Evolutionary conservation across 2,329 filamentous ascomycete species (phyloP), one percentile per base, ranked within the genome.

Genomic region (Ophiocordyceps camponoti-floridani): DNA sequence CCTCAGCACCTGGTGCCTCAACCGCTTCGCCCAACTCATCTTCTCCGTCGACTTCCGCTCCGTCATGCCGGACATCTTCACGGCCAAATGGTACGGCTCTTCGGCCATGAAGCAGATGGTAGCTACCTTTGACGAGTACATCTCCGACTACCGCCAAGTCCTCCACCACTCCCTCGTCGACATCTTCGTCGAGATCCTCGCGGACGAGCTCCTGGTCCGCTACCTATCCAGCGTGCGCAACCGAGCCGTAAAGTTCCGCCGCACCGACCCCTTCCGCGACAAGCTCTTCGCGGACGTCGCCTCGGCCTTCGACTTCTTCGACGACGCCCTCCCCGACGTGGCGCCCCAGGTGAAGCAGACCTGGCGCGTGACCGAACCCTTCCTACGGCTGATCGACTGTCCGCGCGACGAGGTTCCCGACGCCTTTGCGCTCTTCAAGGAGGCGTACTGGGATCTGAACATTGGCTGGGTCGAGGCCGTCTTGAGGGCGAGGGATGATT

Each of bases 381-480:
- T 98, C 56, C 70, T 93, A 18, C 72, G 77, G 42, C 65, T 98
- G 47, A 69, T 98, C n/a, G 77, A 78, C 4, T 77, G 81, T 28
- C 86, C 91, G 57, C 81, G 79, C 43, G 73, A 78, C 28, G 70
- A 68, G 23, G 70, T 95, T 1, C 77, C 86, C 14, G 77, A 83
- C 44, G 79, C 84, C 1, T 96, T 94, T 56, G 82, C 82, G 53
- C 66, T 69, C 5, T 89, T 98, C 66, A 96, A 95, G 70, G 67
- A 64, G 37, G 72, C 76, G 41, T 95, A 94, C 62, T 94, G 89
- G 84, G 91, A 98, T 63, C 68, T 96, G 58, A 86, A 93, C 61
- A 79, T 96, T 47, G 82, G 79, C 41, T 98, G 91, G 91, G 87
- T 98, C 8, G 93, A 98, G 68, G 82, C 84, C 7, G 89, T 94